Evolutionary conservation across 2,329 filamentous ascomycete species (phyloP).

Genomic region (Ambrosiella xylebori): DNA sequence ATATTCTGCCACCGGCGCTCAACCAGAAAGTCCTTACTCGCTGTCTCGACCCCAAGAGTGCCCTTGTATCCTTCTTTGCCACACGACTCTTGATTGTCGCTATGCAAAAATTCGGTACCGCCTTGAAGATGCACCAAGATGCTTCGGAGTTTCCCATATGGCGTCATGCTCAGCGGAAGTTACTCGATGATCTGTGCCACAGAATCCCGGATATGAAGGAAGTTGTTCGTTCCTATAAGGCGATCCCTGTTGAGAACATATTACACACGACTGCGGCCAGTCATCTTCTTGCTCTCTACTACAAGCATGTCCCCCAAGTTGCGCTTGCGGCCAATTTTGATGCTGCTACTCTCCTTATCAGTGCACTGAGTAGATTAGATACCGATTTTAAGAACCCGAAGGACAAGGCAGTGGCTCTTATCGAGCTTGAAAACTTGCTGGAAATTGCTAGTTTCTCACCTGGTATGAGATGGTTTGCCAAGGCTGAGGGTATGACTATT

Average conservation of each 20-base stretch:
- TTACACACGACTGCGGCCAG: conserved; percentile 66
- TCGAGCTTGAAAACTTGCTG: conserved; percentile 69
- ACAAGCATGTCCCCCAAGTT: conserved; percentile 61
- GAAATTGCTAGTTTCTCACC: conserved; percentile 65
- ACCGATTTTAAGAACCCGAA: conserved; percentile 31
- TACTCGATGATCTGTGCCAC: conserved; percentile 59
- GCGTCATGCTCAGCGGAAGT: conserved; percentile 48
- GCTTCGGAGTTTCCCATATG: conserved; percentile 32
- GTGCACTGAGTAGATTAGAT: conserved; percentile 46
- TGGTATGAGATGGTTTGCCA: conserved; percentile 81
- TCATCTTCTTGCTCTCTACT: conserved; percentile 67
- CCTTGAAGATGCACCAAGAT: conserved; percentile 39
- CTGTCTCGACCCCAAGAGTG: conserved; percentile 61
- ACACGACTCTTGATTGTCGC: conserved; percentile 62
- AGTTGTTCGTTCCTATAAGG: conserved; percentile 55
- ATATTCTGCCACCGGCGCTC: conserved; percentile 66
- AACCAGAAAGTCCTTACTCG: conserved; percentile 62
- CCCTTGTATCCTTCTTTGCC: conserved; percentile 70
- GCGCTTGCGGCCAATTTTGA: conserved; percentile 78
- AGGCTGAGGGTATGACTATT: conserved; percentile 41
- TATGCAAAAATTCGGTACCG: conserved; percentile 56
- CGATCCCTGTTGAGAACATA: conserved; percentile 47
- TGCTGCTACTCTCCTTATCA: conserved; percentile 58
- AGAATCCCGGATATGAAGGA: conserved; percentile 71
- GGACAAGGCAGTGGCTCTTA: conserved; percentile 38